A percentile compares a stretch with the other conserved stretches of the same genome.
Conservation (phyloP, 345 rosid genomes). For the Gossypium bickii region DNA sequence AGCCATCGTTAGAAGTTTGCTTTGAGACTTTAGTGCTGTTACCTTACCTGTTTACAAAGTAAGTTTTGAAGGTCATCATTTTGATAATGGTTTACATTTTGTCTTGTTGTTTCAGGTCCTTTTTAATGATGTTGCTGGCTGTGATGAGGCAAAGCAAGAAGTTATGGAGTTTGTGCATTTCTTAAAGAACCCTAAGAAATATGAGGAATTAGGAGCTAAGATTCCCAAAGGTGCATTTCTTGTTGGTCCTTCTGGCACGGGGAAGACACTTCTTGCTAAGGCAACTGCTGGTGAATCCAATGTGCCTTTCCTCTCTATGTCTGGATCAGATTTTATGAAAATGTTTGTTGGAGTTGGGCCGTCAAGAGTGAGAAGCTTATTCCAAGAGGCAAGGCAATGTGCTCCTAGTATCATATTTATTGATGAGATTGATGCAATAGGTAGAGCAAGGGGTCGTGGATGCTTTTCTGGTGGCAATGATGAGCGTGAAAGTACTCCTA, state of each 20-base stretch:
- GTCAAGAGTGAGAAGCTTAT: constrained; percentile 48
- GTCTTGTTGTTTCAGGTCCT: constrained; percentile 29
- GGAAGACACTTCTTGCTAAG: constrained; percentile 55
- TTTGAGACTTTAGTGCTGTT: not conserved
- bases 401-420: constrained; percentile 51
- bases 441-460: constrained; percentile 46
- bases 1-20: not conserved
- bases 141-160: constrained; percentile 59
- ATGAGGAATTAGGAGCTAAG: constrained; percentile 48
- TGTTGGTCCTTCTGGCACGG: constrained; percentile 53
- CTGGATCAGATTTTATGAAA: constrained; percentile 54
- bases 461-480: constrained; percentile 43
- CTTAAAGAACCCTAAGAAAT: constrained; percentile 49
- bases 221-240: constrained; percentile 51
- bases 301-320: constrained; percentile 46
- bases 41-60: not conserved
- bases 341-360: constrained; percentile 55
- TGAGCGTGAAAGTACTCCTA: constrained; percentile 55
- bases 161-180: constrained; percentile 53
- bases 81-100: constrained; percentile 12
- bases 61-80: not conserved
- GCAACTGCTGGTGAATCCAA: constrained; percentile 52
- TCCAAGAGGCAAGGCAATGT: constrained; percentile 47
- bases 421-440: constrained; percentile 54
- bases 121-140: constrained; percentile 55